Percentiles rank a stretch among this genome's conserved stretches.
These are phyloP conservation scores for Elaeagnus macrophylla DNA, from an alignment of 306 rosid species.

Conservation along the genomic window DNA sequence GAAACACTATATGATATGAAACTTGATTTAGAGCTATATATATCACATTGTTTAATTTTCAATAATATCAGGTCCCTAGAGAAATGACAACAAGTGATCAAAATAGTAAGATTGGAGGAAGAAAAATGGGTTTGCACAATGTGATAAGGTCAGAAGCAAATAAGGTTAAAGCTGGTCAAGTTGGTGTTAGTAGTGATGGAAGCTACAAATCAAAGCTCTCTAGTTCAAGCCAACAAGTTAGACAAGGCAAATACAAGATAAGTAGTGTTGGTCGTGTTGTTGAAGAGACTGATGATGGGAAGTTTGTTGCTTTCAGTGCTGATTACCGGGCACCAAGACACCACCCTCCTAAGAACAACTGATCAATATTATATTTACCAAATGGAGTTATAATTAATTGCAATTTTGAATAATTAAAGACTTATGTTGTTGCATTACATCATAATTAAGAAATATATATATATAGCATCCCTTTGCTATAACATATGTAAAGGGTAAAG, in stretches of 20 bases:
- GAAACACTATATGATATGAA: too few relatives aligned
- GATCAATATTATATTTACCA: slow-evolving; percentile 3
- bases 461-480: too few relatives aligned
- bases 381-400: too few relatives aligned
- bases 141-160: background rate
- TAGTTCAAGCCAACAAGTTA: background rate
- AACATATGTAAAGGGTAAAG: too few relatives aligned
- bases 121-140: slow-evolving; percentile 6
- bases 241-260: slow-evolving; percentile 12
- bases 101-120: background rate
- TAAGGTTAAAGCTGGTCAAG: slow-evolving; percentile 3
- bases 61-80: background rate
- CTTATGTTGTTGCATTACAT: too few relatives aligned
- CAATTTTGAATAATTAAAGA: too few relatives aligned
- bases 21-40: too few relatives aligned
- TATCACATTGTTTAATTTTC: background rate
- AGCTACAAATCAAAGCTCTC: slow-evolving; percentile 4
- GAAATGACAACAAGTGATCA: slow-evolving; percentile 14
- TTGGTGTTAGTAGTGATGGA: background rate
- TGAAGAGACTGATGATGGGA: slow-evolving; percentile 12
- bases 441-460: too few relatives aligned
- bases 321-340: slow-evolving; percentile 44
- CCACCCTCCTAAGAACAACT: slow-evolving; percentile 53
- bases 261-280: slow-evolving; percentile 12
- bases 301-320: slow-evolving; percentile 40